phyloP scores from a whole-genome alignment of 129 eudicot genomes.

The Arctium minus region DNA sequence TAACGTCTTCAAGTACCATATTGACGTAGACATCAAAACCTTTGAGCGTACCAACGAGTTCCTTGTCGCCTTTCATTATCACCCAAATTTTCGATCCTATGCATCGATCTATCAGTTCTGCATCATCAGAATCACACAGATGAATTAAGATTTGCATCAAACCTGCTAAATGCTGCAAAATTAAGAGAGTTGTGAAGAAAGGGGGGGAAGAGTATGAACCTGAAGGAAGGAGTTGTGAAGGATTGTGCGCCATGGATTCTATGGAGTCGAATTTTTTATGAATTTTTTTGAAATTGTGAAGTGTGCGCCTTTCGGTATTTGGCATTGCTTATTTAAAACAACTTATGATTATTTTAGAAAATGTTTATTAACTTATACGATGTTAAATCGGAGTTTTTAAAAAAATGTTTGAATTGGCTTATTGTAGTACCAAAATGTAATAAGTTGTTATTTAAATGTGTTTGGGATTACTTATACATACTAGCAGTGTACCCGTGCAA shows the following conservation, averaged over 20 bases:
- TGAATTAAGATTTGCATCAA: background rate
- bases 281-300: background rate
- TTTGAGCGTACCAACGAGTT: constrained; percentile 44
- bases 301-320: background rate
- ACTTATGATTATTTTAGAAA: too few species aligned
- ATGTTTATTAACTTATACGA: too few species aligned
- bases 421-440: too few species aligned
- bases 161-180: background rate
- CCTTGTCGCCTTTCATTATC: constrained; percentile 55
- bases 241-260: constrained; percentile 24
- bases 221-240: constrained; percentile 42
- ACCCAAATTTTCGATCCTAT: constrained; percentile 50
- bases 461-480: too few species aligned
- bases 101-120: constrained; percentile 49
- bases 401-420: too few species aligned
- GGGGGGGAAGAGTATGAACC: constrained; percentile 3
- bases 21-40: constrained; percentile 53
- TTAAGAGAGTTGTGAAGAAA: background rate
- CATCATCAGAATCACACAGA: background rate
- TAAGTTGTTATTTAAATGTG: too few species aligned
- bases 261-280: background rate
- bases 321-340: too few species aligned
- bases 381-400: too few species aligned
- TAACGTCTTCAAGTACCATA: constrained; percentile 52
- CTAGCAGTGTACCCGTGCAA: too few species aligned